Base-by-base conservation (phyloP, 148 eudicot species). In the Oxyria digyna region DNA sequence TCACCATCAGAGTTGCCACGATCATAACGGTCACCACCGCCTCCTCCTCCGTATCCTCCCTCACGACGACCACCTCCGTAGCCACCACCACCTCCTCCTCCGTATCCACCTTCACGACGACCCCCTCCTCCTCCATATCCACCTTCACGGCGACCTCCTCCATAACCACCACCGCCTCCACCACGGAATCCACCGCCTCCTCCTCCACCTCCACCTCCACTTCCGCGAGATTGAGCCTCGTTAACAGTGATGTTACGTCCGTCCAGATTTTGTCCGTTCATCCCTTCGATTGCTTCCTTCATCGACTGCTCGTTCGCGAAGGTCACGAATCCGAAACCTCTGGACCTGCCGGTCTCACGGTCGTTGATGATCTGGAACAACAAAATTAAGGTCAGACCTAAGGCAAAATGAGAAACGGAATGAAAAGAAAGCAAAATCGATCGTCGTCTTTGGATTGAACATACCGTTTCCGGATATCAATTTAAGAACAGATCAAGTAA, bases 241-340 rank as follows among this genome's bases (percentile, higher is more conserved):
- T 91, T 91, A 21, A 91, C 94, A 18, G 97, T 91, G 73, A 91
- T 91, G 41, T 73, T 81, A 35, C 94, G 91, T 0, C 97, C 97
- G 72, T 91, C 94, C 0, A 91, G 91, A 1, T 80, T 73, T 67
- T 79, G 83, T 2, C 91, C 97, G 77, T 91, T 91, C 97, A 91
- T 86, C 46, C 62, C 81, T 4, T 81, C 87, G 9, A 91, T 91
- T 0, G 97, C 97, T 1, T 88, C 91, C 18, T 72, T 77, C 87
- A 91, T 88, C 9, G 85, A 43, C 35, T 86, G 77, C 76, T 86
- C 91, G 4, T 72, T 73, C 6, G 57, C 46, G 77, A 91, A 91
- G 0, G 97, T 91, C 0, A 91, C 97, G 71, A 91, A 91, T 14
- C 97, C 97, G 17, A 91, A 91, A 1, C 97, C 94, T 43, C 94